phyloP scores from a whole-genome alignment of 2,329 filamentous ascomycete genomes.

The Dissoconium aciculare region DNA sequence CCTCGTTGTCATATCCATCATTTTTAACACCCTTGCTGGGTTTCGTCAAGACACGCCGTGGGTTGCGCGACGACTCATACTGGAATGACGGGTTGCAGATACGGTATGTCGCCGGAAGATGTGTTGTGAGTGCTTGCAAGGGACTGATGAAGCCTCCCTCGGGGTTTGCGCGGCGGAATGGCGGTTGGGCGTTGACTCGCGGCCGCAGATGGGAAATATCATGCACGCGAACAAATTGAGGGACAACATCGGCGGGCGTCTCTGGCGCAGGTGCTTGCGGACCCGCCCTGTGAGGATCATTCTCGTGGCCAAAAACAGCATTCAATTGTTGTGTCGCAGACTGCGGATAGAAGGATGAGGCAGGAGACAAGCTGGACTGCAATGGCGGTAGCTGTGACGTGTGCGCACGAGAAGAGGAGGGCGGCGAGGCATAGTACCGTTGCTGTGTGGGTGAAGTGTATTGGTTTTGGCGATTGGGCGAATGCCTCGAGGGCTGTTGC shows the following conservation, averaged over 20 bases:
- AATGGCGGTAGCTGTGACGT: conserved; percentile 62
- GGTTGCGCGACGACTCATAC: conserved; percentile 95
- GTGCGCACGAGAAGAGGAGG: conserved; percentile 30
- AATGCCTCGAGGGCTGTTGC: conserved; percentile 48
- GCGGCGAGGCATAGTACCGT: conserved; percentile 44
- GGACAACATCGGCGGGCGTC: conserved; percentile 43
- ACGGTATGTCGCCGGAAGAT: conserved; percentile 86
- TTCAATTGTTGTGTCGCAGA: conserved; percentile 59
- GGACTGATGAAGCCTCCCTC: conserved; percentile 98
- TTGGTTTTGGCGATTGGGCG: conserved; percentile 54
- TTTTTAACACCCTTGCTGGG: conserved; percentile 98
- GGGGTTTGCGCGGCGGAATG: conserved; percentile 83
- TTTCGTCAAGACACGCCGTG: conserved; percentile 87
- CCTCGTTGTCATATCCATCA: conserved; percentile 96
- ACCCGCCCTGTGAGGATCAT: conserved; percentile 27
- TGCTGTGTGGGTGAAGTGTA: conserved; percentile 41
- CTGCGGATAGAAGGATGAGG: conserved; percentile 44
- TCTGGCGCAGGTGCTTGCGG: conserved; percentile 26
- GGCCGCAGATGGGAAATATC: conserved; percentile 61
- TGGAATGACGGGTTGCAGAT: conserved; percentile 98
- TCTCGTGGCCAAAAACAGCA: conserved; percentile 44
- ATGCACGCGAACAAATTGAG: conserved; percentile 71
- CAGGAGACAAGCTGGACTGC: conserved; percentile 43
- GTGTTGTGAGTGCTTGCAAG: conserved; percentile 83
- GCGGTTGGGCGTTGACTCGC: conserved; percentile 71